Evolutionary conservation across 1,284 basidiomycete species (phyloP).

Genomic region (Boletus smithii): DNA sequence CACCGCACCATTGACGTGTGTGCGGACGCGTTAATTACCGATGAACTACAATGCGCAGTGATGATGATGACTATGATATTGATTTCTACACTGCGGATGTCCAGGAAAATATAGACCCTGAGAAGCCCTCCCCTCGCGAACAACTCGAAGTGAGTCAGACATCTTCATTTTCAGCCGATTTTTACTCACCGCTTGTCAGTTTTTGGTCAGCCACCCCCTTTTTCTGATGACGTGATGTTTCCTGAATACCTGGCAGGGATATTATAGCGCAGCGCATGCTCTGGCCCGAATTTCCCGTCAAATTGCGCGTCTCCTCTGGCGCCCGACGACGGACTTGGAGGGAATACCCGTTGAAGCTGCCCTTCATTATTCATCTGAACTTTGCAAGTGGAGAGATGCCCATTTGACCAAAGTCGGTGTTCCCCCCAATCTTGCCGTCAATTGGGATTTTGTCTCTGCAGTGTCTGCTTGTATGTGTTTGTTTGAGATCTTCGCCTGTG

Average conservation of each 20-base stretch:
- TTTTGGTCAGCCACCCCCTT: constrained; percentile 36
- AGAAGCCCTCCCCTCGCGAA: constrained; percentile 61
- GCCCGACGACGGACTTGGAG: constrained; percentile 66
- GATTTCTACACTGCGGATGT: constrained; percentile 70
- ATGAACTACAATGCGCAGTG: constrained; percentile 33
- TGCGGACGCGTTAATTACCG: constrained; percentile 40
- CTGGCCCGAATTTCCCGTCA: constrained; percentile 76
- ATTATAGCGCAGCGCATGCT: constrained; percentile 75
- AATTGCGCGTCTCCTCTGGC: constrained; percentile 77
- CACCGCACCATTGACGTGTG: constrained; percentile 37
- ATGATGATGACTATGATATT: constrained; percentile 68
- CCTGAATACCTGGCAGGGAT: constrained; percentile 48
- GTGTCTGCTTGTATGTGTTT: constrained; percentile 60
- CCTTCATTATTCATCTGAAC: constrained; percentile 53
- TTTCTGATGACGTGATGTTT: constrained; percentile 29
- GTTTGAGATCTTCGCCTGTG: constrained; percentile 5
- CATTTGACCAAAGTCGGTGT: constrained; percentile 80
- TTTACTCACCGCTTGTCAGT: constrained; percentile 28
- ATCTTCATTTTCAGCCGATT: constrained; percentile 4
- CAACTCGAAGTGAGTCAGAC: constrained; percentile 61
- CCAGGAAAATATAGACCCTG: constrained; percentile 46
- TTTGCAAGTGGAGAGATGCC: constrained; percentile 72
- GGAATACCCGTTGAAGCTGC: constrained; percentile 73
- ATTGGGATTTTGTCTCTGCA: constrained; percentile 89
- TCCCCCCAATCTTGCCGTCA: constrained; percentile 74